Evolutionary conservation across 31 red algal genomes (phyloP).

Genomic region (Asparagopsis taxiformis): DNA sequence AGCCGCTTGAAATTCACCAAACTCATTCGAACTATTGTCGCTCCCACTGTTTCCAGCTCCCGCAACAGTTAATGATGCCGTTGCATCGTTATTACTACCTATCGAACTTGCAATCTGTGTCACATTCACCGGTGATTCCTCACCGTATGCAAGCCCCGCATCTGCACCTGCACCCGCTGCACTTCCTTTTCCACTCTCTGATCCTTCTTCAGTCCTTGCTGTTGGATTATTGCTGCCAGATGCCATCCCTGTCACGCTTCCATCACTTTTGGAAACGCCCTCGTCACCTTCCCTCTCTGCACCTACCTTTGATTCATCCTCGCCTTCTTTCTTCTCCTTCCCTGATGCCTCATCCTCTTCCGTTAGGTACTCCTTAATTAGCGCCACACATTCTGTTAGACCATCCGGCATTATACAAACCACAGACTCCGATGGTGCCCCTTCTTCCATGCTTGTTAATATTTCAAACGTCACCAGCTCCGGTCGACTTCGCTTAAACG

Average conservation of each 20-base stretch:
- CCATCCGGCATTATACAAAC: conserved; percentile 88
- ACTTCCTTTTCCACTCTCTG: not conserved
- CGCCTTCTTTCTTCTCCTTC: not conserved
- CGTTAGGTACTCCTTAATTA: conserved; percentile 56
- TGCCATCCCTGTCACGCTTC: not conserved
- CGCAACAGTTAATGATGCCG: not conserved
- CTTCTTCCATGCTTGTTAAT: conserved; percentile 18
- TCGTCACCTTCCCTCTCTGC: not conserved
- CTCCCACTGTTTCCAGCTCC: not conserved
- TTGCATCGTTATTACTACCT: not conserved
- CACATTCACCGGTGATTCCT: not conserved
- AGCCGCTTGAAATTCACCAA: conserved; percentile 32
- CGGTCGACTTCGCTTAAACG: conserved; percentile 80
- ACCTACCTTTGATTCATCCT: conserved; percentile 8
- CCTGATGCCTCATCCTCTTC: conserved; percentile 18
- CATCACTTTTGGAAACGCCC: not conserved
- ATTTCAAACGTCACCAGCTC: conserved; percentile 84
- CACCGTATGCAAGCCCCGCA: no score
- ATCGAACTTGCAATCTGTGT: not conserved
- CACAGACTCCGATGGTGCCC: conserved; percentile 38
- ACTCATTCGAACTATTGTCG: conserved; percentile 30
- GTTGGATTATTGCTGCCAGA: not conserved
- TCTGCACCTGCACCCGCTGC: not conserved
- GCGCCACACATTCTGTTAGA: conserved; percentile 72
- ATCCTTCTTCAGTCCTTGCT: not conserved